Evolutionary conservation across 768 basidiomycete genomes (phyloP), one percentile per base, ranked within the genome.

Genomic region (Trametes gibbosa): DNA sequence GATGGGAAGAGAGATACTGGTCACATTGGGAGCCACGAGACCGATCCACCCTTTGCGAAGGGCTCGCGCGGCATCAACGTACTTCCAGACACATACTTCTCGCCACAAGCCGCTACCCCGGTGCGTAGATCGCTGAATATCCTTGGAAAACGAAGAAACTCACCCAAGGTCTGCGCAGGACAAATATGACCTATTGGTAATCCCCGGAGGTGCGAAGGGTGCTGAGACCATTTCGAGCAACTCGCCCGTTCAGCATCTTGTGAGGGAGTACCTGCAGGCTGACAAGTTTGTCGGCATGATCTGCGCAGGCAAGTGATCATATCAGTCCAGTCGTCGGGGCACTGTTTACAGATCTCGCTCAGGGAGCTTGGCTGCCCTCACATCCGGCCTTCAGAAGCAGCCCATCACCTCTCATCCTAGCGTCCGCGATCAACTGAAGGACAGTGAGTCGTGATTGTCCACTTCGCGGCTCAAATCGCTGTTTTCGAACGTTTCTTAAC

Each of bases 121-220:
- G 71, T 71, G 27, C 17, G 64, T 61, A 2, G 14, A 12, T 32
- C 3, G 45, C 29, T 1, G 13, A 12, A 29, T 24, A 34, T 14
- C 27, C 32, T 42, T 32, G 10, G 29, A 21, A 17, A 3, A 23
- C 2, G 23, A 5, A 10, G 21, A 12, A 2, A 34, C 13, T 45
- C 23, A 35, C 16, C 1, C 5, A 40, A 27, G 16, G 3, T 1
- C 4, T 21, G n/a, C 65, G 24, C 59, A 90, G 88, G 84, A 84
- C 42, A 74, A 75, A 50, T 90, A 81, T 59, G 89, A 92, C 63
- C 80, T 82, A 0, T 65, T 93, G 13, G 76, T 93, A 42, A 80
- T 93, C 41, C 91, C 91, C 0, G 91, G 91, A 1, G 91, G 91
- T 5, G 81, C 88, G 7, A 83, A 84, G 68, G 91, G 91, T 12